Evolutionary conservation across 1,139 yeast species (phyloP).

Genomic region (Yamadazyma dushanensis): DNA sequence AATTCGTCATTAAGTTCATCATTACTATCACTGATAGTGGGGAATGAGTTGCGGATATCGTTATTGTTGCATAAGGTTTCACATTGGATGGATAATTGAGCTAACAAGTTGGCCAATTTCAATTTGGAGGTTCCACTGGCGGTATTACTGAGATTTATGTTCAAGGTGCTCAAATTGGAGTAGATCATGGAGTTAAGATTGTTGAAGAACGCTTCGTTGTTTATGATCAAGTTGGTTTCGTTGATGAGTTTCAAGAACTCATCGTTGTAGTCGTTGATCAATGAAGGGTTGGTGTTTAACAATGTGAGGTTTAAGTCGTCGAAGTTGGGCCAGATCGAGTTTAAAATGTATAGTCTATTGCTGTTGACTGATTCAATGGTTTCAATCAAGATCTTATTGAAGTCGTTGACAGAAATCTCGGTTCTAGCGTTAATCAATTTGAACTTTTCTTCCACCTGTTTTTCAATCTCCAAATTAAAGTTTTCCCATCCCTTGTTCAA

Average conservation of each 20-base stretch:
- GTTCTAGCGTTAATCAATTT: slow-evolving; percentile 68
- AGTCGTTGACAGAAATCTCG: slow-evolving; percentile 62
- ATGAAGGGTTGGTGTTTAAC: slow-evolving; percentile 45
- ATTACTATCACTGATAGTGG: slow-evolving; percentile 16
- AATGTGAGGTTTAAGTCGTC: slow-evolving; percentile 46
- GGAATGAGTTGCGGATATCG: slow-evolving; percentile 20
- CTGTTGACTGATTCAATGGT: slow-evolving; percentile 21
- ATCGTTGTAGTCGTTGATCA: slow-evolving; percentile 39
- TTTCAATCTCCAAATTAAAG: slow-evolving; percentile 54
- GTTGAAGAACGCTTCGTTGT: slow-evolving; percentile 31
- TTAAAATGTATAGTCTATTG: slow-evolving; percentile 24
- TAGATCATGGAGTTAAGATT: slow-evolving; percentile 31
- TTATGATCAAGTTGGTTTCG: slow-evolving; percentile 40
- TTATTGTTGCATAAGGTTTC: slow-evolving; percentile 51
- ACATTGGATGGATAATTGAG: slow-evolving; percentile 68
- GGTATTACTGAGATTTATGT: slow-evolving; percentile 23
- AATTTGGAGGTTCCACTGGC: slow-evolving; percentile 29
- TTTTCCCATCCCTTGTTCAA: slow-evolving; percentile 81
- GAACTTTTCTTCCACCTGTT: slow-evolving; percentile 61
- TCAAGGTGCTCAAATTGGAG: slow-evolving; percentile 31
- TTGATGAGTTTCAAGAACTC: slow-evolving; percentile 46
- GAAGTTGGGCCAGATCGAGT: slow-evolving; percentile 41
- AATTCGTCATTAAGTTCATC: slow-evolving; percentile 31
- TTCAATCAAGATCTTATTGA: slow-evolving; percentile 31
- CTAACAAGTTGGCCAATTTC: slow-evolving; percentile 69